A percentile compares a stretch with the other conserved stretches of the same genome.
Evolutionary conservation across 768 basidiomycete genomes (phyloP).

Genomic region (Lentinula guzmanii): DNA sequence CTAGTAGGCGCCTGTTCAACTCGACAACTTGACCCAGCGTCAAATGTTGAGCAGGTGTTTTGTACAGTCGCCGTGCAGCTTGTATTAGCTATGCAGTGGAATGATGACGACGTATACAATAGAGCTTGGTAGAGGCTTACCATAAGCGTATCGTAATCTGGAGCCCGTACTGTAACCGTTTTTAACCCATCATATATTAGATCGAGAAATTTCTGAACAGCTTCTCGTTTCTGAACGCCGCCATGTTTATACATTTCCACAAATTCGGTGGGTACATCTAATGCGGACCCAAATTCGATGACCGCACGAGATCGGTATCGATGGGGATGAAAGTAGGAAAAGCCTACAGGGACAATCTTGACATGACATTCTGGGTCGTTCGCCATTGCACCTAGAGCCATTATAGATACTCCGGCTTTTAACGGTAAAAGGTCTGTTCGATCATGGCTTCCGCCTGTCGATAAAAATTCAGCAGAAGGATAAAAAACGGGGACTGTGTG

Average conservation of each 20-base stretch:
- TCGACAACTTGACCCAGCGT: constrained; percentile 96
- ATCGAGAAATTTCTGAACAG: constrained; percentile 83
- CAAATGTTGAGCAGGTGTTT: constrained; percentile 89
- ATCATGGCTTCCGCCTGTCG: constrained; percentile 92
- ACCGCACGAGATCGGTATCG: constrained; percentile 96
- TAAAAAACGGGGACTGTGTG: background rate
- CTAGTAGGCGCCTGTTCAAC: constrained; percentile 85
- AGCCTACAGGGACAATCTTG: constrained; percentile 84
- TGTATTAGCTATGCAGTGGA: constrained; percentile 70
- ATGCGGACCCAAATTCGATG: constrained; percentile 89
- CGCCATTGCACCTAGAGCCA: constrained; percentile 98
- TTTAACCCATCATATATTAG: constrained; percentile 90
- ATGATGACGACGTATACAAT: constrained; percentile 4
- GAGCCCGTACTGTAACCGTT: constrained; percentile 92
- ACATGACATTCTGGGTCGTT: constrained; percentile 81
- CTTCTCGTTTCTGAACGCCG: constrained; percentile 82
- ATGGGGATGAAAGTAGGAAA: constrained; percentile 71
- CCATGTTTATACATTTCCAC: constrained; percentile 91
- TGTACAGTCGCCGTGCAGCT: constrained; percentile 89
- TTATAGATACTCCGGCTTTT: constrained; percentile 95
- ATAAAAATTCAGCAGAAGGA: background rate
- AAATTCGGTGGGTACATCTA: constrained; percentile 86
- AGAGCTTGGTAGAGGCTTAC: constrained; percentile 33
- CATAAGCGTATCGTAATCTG: constrained; percentile 98
- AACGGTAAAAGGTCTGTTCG: constrained; percentile 93